Percentiles rank a stretch among this genome's conserved stretches.
Conservation (phyloP, 2,329 filamentous ascomycete species). For the Botryotinia convoluta region DNA sequence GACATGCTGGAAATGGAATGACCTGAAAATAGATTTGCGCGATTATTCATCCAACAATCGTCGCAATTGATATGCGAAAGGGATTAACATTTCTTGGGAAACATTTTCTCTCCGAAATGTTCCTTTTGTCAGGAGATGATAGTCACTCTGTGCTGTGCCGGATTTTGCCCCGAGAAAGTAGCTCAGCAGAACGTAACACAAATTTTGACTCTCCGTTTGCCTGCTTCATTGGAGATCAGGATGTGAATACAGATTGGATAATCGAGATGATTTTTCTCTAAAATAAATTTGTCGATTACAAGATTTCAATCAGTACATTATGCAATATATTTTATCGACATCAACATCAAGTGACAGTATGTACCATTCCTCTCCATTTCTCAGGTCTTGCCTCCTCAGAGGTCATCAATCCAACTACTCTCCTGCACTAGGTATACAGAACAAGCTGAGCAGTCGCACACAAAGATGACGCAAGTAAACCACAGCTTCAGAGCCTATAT, state of each 20-base stretch:
- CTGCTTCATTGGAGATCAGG: neutral
- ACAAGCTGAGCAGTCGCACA: neutral
- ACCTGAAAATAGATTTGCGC: neutral
- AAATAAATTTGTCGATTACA: neutral
- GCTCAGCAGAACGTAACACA: neutral
- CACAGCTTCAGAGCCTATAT: neutral
- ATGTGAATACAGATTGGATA: neutral
- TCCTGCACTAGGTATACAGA: neutral
- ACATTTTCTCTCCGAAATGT: neutral
- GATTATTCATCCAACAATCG: neutral
- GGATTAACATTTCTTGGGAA: neutral
- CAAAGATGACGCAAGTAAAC: neutral
- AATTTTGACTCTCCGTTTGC: neutral
- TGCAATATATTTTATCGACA: neutral
- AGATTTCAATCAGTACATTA: neutral
- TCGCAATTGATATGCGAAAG: neutral
- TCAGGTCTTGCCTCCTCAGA: neutral
- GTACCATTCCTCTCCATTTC: neutral
- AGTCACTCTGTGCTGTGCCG: neutral
- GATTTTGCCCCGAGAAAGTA: neutral
- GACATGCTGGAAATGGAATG: neutral
- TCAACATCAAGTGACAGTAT: neutral
- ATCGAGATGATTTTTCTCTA: too few relatives aligned
- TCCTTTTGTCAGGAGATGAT: neutral
- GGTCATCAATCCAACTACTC: neutral